Evolutionary conservation across 495 filamentous ascomycete genomes (phyloP).

Genomic region (Mytilinidion resinicola): DNA sequence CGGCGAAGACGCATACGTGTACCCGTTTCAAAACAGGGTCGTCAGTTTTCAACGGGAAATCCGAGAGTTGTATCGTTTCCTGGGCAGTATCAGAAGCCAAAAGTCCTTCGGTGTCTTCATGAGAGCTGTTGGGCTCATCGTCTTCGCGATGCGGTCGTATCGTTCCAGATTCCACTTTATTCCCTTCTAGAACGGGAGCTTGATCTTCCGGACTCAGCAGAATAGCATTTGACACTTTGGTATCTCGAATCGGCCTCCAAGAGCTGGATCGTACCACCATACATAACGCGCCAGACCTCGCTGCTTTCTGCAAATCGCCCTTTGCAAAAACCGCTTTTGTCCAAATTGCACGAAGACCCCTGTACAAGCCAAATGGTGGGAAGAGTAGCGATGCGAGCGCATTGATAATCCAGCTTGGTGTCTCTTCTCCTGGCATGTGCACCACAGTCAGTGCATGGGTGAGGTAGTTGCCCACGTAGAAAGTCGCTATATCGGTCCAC

Average conservation of each 20-base stretch:
- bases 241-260: neutral
- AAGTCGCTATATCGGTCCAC: constrained; percentile 3
- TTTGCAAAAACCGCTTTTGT: neutral
- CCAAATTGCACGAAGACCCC: constrained; percentile 1
- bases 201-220: neutral
- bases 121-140: neutral
- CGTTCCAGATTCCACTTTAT: neutral
- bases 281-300: neutral
- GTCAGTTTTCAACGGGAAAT: neutral
- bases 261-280: neutral
- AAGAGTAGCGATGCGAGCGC: constrained; percentile 8
- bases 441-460: constrained; percentile 9
- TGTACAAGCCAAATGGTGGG: constrained; percentile 4
- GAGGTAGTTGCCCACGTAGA: constrained; percentile 13
- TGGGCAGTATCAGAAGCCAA: neutral
- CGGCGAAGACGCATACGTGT: neutral
- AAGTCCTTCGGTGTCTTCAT: neutral
- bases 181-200: neutral
- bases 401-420: neutral
- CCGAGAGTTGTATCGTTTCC: neutral
- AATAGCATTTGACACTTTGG: neutral
- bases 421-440: constrained; percentile 3
- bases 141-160: neutral
- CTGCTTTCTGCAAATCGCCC: neutral
- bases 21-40: neutral